Conservation (phyloP, 257 asterid species). For the Solanum chilense region DNA sequence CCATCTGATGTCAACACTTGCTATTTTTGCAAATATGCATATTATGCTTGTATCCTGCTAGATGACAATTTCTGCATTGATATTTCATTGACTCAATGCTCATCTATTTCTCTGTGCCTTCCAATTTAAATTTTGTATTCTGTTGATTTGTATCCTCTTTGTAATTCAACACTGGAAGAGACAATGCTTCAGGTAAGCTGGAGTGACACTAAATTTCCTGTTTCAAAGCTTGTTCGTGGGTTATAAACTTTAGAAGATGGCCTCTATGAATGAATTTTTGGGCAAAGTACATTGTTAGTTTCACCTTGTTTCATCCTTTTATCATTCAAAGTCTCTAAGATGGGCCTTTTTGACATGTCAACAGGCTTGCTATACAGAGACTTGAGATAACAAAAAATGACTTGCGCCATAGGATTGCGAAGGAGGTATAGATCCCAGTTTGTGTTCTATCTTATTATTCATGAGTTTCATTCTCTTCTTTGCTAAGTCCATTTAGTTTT, state of each 20-base stretch:
- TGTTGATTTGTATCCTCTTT: background rate
- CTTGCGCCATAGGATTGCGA: conserved; percentile 82
- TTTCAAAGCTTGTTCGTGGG: background rate
- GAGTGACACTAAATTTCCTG: background rate
- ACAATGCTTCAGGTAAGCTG: background rate
- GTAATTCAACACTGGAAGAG: background rate
- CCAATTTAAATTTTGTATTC: background rate
- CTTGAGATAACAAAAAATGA: conserved; percentile 85
- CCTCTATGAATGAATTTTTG: background rate
- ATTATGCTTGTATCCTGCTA: background rate
- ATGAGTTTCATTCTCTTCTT: background rate
- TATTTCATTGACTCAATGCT: background rate
- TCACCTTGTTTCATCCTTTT: background rate
- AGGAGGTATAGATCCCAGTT: conserved; percentile 49
- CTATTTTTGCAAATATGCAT: background rate
- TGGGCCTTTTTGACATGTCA: conserved; percentile 12
- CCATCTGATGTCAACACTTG: background rate
- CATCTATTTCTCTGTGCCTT: background rate
- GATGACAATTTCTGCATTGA: background rate
- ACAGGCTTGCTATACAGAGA: conserved; percentile 91
- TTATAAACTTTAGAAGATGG: background rate
- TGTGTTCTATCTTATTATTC: background rate
- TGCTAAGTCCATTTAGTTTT: background rate
- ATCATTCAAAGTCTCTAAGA: background rate
- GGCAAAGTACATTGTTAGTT: background rate